A percentile compares a stretch with the other conserved stretches of the same genome.
Evolutionary conservation across 192 early-diverging fungal species (phyloP).

Genomic region (Entomortierella lignicola): DNA sequence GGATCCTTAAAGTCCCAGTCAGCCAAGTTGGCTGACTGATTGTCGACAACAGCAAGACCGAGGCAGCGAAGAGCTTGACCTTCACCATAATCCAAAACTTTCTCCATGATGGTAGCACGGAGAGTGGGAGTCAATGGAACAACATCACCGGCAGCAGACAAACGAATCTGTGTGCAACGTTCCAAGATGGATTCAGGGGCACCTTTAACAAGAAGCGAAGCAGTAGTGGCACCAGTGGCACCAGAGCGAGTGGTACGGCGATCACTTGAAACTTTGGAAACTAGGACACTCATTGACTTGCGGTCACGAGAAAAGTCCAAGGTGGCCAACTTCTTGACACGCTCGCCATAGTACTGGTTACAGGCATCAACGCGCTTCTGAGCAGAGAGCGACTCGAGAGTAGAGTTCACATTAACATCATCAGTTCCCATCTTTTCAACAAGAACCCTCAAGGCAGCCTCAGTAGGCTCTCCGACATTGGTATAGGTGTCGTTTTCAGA

Average conservation of each 20-base stretch:
- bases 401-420: conserved; percentile 73
- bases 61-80: conserved; percentile 87
- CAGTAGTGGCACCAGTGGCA: conserved; percentile 19
- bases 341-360: conserved; percentile 78
- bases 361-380: conserved; percentile 73
- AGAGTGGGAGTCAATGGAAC: conserved; percentile 75
- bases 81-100: conserved; percentile 81
- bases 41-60: conserved; percentile 88
- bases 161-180: conserved; percentile 76
- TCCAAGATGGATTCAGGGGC: conserved; percentile 94
- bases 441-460: conserved; percentile 94
- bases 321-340: conserved; percentile 64
- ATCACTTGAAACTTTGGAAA: conserved; percentile 47
- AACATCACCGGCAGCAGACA: conserved; percentile 55
- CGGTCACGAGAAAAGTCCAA: conserved; percentile 97
- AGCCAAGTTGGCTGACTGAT: conserved; percentile 60
- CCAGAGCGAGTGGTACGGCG: conserved; percentile 47
- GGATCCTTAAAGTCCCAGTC: conserved; percentile 68
- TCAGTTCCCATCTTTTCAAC: conserved; percentile 94
- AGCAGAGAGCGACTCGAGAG: conserved; percentile 59
- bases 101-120: conserved; percentile 69
- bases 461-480: conserved; percentile 97
- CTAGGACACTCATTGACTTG: conserved; percentile 97
- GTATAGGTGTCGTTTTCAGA: conserved; percentile 69
- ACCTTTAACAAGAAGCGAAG: conserved; percentile 90